Evolutionary conservation across 108 stramenopile genomes (phyloP).

Genomic region (Pseudonitzschia delicatissima): DNA sequence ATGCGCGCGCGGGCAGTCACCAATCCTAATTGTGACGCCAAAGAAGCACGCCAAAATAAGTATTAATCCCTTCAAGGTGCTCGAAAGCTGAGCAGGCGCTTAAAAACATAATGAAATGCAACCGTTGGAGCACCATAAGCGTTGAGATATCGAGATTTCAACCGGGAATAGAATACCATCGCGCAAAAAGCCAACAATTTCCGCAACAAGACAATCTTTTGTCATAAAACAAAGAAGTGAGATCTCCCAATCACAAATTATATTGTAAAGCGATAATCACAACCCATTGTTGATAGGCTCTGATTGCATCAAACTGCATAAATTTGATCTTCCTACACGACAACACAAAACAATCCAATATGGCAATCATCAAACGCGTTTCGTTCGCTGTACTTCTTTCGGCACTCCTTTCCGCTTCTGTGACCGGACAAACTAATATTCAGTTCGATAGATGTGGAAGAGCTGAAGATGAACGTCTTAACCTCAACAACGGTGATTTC

Average conservation of each 20-base stretch:
- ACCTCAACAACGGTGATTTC: neutral
- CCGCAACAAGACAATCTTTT: neutral
- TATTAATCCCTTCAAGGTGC: neutral
- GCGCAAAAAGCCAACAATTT: neutral
- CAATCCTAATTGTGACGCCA: too few species aligned
- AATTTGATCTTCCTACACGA: neutral
- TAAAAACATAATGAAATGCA: neutral
- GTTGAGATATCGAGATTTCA: neutral
- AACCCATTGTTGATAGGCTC: neutral
- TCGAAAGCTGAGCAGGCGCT: neutral
- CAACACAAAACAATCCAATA: neutral
- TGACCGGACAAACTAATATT: neutral
- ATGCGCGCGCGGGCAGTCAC: too few species aligned
- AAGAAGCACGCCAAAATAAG: neutral
- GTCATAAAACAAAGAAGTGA: neutral
- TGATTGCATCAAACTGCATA: neutral
- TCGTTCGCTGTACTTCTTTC: neutral
- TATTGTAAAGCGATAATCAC: neutral
- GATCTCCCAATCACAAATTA: neutral
- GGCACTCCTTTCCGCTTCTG: neutral
- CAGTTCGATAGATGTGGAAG: neutral
- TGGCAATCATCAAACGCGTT: neutral
- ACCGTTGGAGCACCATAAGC: conserved; percentile 2
- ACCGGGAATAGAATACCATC: neutral
- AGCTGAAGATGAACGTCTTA: neutral